A percentile compares a stretch with the other conserved stretches of the same genome.
These are phyloP conservation scores for Dactylella cylindrospora DNA, from an alignment of 2,329 filamentous ascomycete genomes.

Conservation along the genomic window DNA sequence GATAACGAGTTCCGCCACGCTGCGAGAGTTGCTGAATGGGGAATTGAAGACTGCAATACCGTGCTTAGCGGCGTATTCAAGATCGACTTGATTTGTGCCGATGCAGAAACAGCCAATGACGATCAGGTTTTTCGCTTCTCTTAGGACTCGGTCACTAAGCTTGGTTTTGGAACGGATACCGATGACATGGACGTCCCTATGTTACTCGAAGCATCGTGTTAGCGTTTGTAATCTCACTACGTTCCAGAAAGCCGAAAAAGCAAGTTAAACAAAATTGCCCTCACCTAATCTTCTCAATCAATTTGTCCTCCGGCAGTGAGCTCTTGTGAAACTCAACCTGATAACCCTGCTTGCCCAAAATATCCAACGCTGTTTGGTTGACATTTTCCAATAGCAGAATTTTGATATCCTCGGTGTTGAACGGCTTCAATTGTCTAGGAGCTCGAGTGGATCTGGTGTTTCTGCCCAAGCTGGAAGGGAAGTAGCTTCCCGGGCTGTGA, in stretches of 20 bases:
- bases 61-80: slow-evolving; percentile 75
- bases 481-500: slow-evolving; percentile 61
- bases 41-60: slow-evolving; percentile 99
- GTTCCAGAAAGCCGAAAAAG: slow-evolving; percentile 2
- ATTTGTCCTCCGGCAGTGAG: slow-evolving; percentile 84
- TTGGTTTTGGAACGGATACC: slow-evolving; percentile 98
- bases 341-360: slow-evolving; percentile 82
- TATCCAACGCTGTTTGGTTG: slow-evolving; percentile 82
- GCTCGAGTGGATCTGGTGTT: slow-evolving; percentile 51
- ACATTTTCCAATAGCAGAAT: slow-evolving; percentile 95
- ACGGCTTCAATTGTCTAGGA: slow-evolving; percentile 84
- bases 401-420: slow-evolving; percentile 93
- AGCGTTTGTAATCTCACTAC: slow-evolving; percentile 27
- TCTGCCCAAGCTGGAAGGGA: slow-evolving; percentile 60
- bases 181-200: slow-evolving; percentile 90
- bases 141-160: slow-evolving; percentile 79
- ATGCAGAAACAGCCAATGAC: slow-evolving; percentile 99
- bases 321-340: slow-evolving; percentile 91
- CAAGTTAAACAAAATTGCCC: slow-evolving; percentile 49
- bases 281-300: slow-evolving; percentile 94
- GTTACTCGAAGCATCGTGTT: slow-evolving; percentile 24
- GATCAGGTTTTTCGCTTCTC: slow-evolving; percentile 88
- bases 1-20: slow-evolving; percentile 94
- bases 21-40: slow-evolving; percentile 95
- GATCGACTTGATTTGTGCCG: slow-evolving; percentile 91